Evolutionary conservation across 2,329 filamentous ascomycete genomes (phyloP), one percentile per base, ranked within the genome.

Genomic region (Colletotrichum eremochloae): DNA sequence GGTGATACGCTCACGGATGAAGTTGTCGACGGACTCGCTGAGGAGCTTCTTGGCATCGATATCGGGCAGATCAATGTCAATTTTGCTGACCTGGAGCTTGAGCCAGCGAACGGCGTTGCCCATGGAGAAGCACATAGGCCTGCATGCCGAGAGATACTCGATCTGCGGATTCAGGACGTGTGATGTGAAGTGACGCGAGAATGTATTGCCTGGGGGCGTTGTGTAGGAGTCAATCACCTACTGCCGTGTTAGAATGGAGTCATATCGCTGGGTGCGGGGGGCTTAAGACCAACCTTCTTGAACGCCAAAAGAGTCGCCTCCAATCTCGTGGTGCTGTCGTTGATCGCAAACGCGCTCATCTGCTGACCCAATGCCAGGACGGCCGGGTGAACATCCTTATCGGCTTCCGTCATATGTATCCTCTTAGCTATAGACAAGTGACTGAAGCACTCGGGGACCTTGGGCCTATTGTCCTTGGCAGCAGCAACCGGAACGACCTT

Each of bases 51-150:
- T 98, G 36, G 95, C 95, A 60, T 94, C 91, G 29, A 90, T 84
- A 80, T 99, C 96, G 40, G 94, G 91, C 1, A 92, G 89, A 76
- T 95, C 93, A 52, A 96, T 94, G 77, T 98, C 95, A 71, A 98
- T 92, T 76, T 94, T 94, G 77, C 94, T 93, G 79, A 99, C 96
- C 78, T 94, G 91, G 60, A 97, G 90, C 85, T 99, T 99, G 62
- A 99, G 88, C 87, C 95, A 96, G 67, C 96, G 91, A 79, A 99
- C 97, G 46, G 95, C 95, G 81, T 98, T 99, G 73, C 96, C 96
- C 92, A 98, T 97, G 74, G 94, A 94, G 82, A 97, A 96, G 76
- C 94, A 97, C 83, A 99, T 93, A 44, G 96, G 95, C n/a, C 96
- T 92, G 79, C 95, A 98, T 76, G 94, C 94, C 72, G 94, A 94